Percentiles rank a stretch among this genome's conserved stretches.
Evolutionary conservation across 768 basidiomycete species (phyloP).

Genomic region (Gloeophyllum trabeum): DNA sequence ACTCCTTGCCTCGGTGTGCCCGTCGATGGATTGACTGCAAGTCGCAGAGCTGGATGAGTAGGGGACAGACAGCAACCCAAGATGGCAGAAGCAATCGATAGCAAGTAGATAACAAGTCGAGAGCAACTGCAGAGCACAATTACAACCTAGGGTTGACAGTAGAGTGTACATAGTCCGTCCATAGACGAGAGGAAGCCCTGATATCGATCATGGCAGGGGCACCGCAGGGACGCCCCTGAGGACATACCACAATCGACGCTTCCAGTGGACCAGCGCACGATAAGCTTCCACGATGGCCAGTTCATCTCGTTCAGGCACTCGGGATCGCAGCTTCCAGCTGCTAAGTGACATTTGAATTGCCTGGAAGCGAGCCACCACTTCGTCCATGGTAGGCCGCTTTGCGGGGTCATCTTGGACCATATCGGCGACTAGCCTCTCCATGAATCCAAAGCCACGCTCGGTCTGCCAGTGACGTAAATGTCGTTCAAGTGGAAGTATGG

Average conservation of each 20-base stretch:
- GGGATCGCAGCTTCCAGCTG: not conserved
- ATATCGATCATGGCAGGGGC: not conserved
- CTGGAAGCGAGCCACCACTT: not conserved
- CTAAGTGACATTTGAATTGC: not conserved
- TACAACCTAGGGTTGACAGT: too few species aligned
- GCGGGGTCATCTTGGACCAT: not conserved
- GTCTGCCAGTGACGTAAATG: too few species aligned
- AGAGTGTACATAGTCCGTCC: too few species aligned
- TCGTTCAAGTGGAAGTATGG: too few species aligned
- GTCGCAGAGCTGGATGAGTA: too few species aligned
- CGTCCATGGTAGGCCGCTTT: not conserved
- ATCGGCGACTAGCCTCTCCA: not conserved
- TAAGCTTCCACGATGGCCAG: not conserved
- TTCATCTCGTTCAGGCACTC: not conserved
- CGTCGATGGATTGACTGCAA: too few species aligned
- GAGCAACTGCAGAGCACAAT: too few species aligned
- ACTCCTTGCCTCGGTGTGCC: too few species aligned
- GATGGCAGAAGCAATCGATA: too few species aligned
- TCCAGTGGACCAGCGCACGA: not conserved
- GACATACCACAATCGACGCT: not conserved
- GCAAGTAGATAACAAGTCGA: too few species aligned
- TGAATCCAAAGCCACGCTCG: not conserved
- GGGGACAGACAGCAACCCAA: too few species aligned
- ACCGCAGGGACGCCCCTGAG: not conserved
- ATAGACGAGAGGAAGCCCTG: too few species aligned